These are phyloP conservation scores for Hibiscus trionum DNA, from an alignment of 345 rosid species.

Conservation along the genomic window DNA sequence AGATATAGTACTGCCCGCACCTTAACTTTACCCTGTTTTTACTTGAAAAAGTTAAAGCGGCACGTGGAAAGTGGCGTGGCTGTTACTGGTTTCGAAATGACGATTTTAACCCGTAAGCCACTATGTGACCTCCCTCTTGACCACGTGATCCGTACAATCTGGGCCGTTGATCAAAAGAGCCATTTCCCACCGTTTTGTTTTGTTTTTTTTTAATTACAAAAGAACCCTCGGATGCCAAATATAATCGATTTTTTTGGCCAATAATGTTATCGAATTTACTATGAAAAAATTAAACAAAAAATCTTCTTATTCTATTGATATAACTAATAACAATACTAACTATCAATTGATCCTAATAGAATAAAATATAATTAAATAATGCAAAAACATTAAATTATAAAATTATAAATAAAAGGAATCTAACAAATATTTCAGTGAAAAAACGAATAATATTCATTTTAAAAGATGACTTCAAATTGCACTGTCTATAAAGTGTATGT, in stretches of 20 bases:
- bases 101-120: constrained; percentile 15
- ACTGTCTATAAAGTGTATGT: too few species aligned
- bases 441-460: too few species aligned
- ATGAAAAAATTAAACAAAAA: too few species aligned
- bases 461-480: too few species aligned
- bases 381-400: too few species aligned
- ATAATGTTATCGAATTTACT: not conserved
- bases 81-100: not conserved
- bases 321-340: too few species aligned
- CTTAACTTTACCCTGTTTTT: constrained; percentile 16
- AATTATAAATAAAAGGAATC: too few species aligned
- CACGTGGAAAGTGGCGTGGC: constrained; percentile 7
- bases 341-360: too few species aligned
- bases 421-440: too few species aligned
- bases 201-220: constrained; percentile 8
- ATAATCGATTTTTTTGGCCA: not conserved
- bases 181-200: not conserved
- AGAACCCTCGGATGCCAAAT: not conserved
- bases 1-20: constrained; percentile 10
- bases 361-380: too few species aligned
- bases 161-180: not conserved
- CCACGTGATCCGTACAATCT: constrained; percentile 11
- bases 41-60: constrained; percentile 13
- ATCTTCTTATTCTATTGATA: too few species aligned
- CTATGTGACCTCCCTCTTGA: not conserved